Percentiles rank a stretch among this genome's conserved stretches.
These are phyloP conservation scores for Baudoinia panamericana DNA, from an alignment of 495 filamentous ascomycete genomes.

Conservation along the genomic window DNA sequence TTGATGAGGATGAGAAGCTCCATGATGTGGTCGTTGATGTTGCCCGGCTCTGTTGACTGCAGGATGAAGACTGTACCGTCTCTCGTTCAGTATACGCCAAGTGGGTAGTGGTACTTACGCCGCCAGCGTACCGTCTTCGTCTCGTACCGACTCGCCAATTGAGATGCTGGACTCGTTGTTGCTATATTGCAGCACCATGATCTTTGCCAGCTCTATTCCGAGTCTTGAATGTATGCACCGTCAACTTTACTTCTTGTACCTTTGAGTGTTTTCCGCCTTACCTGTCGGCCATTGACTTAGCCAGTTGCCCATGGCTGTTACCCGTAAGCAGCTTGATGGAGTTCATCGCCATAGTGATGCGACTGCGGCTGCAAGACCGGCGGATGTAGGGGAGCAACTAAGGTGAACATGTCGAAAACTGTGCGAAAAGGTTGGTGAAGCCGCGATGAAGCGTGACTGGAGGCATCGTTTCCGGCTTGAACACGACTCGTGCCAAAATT, in stretches of 20 bases:
- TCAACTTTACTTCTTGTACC: background rate
- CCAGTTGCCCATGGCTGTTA: slow-evolving; percentile 86
- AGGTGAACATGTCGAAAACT: too few species aligned
- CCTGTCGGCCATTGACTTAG: slow-evolving; percentile 82
- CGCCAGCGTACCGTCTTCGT: slow-evolving; percentile 87
- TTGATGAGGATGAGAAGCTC: slow-evolving; percentile 98
- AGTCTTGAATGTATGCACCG: slow-evolving; percentile 36
- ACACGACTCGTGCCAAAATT: too few species aligned
- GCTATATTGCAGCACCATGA: slow-evolving; percentile 88
- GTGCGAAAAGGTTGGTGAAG: too few species aligned
- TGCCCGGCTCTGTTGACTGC: slow-evolving; percentile 86
- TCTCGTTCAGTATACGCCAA: too few species aligned
- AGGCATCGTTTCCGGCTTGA: too few species aligned
- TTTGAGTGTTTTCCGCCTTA: slow-evolving; percentile 28
- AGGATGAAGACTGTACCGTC: slow-evolving; percentile 77
- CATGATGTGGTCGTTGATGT: slow-evolving; percentile 98
- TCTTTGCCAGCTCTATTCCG: slow-evolving; percentile 85
- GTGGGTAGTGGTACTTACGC: too few species aligned
- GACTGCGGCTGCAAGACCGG: too few species aligned
- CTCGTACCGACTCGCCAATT: slow-evolving; percentile 89
- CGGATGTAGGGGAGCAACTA: too few species aligned
- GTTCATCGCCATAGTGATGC: slow-evolving; percentile 54
- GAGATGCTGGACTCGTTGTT: slow-evolving; percentile 97
- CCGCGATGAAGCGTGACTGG: too few species aligned
- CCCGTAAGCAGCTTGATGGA: slow-evolving; percentile 93